Evolutionary conservation across 345 rosid species (phyloP), one percentile per base, ranked within the genome.

Genomic region (Salix caprea): DNA sequence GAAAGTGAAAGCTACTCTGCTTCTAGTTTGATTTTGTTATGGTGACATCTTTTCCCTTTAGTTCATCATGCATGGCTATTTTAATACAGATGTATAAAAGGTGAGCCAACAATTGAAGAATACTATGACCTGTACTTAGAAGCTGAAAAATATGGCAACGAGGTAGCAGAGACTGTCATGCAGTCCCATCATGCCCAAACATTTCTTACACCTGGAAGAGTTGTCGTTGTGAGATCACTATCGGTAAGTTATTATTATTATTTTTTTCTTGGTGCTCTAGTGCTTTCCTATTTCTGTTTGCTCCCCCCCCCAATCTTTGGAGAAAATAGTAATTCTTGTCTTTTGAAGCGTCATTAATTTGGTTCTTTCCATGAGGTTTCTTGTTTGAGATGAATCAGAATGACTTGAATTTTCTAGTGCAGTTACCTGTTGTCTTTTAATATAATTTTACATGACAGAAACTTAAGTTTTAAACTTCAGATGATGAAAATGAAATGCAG

Each of bases 31-130:
- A 62, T 28, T 65, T 48, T 62, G 23, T 21, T 69, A 34, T 60
- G 42, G 44, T 70, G 46, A 30, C 60, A 65, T 75, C 24, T 8
- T n/a, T 21, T 76, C 28, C 56, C 36, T 46, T 7, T 60, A 15
- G 39, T 46, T 73, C 37, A 66, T 65, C 75, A 71, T 60, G 58
- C 78, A 72, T 75, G 65, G 19, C 19, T 70, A 26, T 85, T 77
- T 85, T 74, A 70, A 1, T 86, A 50, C 81, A 95, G 99, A 50
- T 95, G 99, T 78, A 91, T 93, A 74, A 90, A 91, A 87, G 94
- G 99, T 70, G 96, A 91, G 86, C 93, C 99, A 0, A 88, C 91
- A 75, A 93, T 95, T 73, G 98, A 95, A 85, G 98, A 91, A 69
- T 95, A 95, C 82, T 93, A 86, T 80, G 92, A 90, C 77, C 71